phyloP scores from a whole-genome alignment of 2,329 filamentous ascomycete genomes.

The Colletotrichum sidae region DNA sequence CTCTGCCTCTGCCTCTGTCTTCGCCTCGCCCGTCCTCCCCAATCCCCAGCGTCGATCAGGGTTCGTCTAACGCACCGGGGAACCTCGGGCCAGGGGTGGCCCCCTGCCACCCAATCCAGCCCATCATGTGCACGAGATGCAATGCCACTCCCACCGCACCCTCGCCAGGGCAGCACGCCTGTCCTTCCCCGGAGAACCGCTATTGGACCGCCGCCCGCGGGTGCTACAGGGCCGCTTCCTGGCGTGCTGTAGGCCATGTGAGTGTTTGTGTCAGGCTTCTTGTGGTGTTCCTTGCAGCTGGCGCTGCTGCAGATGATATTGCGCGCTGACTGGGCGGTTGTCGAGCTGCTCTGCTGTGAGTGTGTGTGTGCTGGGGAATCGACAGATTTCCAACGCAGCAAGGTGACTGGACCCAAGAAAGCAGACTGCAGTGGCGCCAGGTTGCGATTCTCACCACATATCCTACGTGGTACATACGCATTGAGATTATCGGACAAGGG shows the following conservation, averaged over 20 bases:
- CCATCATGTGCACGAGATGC: slow-evolving; percentile 8
- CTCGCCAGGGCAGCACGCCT: too few relatives aligned
- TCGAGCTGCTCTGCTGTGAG: too few relatives aligned
- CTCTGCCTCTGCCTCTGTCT: too few relatives aligned
- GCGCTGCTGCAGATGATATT: slow-evolving; percentile 34
- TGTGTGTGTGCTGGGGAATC: neutral
- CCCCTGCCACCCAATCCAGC: slow-evolving; percentile 8
- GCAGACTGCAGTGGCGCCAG: too few relatives aligned
- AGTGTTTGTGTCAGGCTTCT: slow-evolving; percentile 9
- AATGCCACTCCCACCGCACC: slow-evolving; percentile 1
- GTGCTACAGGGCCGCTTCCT: neutral
- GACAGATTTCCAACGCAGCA: neutral
- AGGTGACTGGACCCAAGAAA: too few relatives aligned
- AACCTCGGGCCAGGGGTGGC: slow-evolving; percentile 8
- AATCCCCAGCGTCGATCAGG: slow-evolving; percentile 23
- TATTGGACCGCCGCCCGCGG: neutral
- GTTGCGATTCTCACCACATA: slow-evolving; percentile 6
- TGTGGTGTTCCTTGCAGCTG: slow-evolving; percentile 32
- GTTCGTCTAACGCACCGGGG: slow-evolving; percentile 17
- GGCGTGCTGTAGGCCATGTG: too few relatives aligned
- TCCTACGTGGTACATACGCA: too few relatives aligned
- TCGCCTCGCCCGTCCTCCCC: too few relatives aligned
- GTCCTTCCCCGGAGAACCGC: too few relatives aligned
- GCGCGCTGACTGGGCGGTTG: slow-evolving; percentile 1
- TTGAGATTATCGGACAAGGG: too few relatives aligned